Evolutionary conservation across 805 yeast genomes (phyloP), one percentile per base, ranked within the genome.

Genomic region (Cyberlindnera galapagoensis): DNA sequence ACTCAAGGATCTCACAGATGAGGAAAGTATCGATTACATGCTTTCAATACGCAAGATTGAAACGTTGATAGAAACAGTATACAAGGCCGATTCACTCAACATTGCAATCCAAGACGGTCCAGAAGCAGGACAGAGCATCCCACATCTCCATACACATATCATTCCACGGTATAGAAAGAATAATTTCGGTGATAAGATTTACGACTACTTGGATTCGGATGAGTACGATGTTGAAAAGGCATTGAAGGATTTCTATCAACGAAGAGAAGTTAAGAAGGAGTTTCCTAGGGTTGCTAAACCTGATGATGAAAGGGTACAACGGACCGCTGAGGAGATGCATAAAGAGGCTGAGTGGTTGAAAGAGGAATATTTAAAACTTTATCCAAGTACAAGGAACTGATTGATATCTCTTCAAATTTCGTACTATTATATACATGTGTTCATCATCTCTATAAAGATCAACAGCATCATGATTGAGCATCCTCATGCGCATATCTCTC

Each of bases 61-160:
- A 39, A 59, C 61, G 33, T 80, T 87, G 41, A 76, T 92, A 11
- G 77, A 70, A 42, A 49, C 65, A 36, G 62, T 68, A 9, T 92
- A 78, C 54, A 67, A 76, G 21, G 94, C 96, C 3, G 94, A 88
- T 45, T 67, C 95, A 1, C 51, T 87, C 38, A 94, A 94, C 52
- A 69, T 92, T 24, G 90, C 97, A 9, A 85, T 94, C 38, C 99
- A 92, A 55, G 99, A 92, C 54, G 98, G 98, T 0, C 83, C 87
- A 0, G 86, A 86, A 30, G 90, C 97, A 1, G 98, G 98, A 4
- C 98, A 92, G 54, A 74, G 88, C n/a, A 79, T 92, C 3, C 95
- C 97, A 5, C 98, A 92, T 57, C 67, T 90, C 18, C 98, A 92
- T 56, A 81, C 95, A 14, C 99, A 92, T 54, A 60, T 92, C 13